Evolutionary conservation across 2,329 filamentous ascomycete genomes (phyloP).

Genomic region (Arthrinium phaeospermum): DNA sequence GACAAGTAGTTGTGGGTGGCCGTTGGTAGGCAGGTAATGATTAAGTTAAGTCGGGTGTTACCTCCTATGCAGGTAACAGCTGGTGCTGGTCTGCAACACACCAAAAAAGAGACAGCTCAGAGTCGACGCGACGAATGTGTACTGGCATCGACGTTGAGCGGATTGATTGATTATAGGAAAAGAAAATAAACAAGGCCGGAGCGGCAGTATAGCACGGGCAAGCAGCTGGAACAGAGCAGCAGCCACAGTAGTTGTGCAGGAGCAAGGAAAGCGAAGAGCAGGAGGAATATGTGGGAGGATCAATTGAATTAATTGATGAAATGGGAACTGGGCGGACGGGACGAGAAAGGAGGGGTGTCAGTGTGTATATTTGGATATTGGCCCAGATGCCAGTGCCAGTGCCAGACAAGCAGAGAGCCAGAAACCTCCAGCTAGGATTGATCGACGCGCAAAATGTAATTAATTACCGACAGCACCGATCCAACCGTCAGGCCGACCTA

Average conservation of each 20-base stretch:
- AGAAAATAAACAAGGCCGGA: neutral
- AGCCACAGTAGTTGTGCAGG: neutral
- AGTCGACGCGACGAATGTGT: neutral
- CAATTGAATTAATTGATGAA: slow-evolving; percentile 9
- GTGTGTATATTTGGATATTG: slow-evolving; percentile 14
- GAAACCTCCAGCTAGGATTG: neutral
- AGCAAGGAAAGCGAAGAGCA: slow-evolving; percentile 9
- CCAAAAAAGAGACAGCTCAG: slow-evolving; percentile 2
- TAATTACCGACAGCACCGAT: slow-evolving; percentile 17
- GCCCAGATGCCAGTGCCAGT: neutral
- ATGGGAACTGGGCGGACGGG: neutral
- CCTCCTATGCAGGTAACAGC: slow-evolving; percentile 2
- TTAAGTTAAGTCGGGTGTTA: slow-evolving; percentile 1
- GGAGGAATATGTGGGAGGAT: neutral
- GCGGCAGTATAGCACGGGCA: neutral
- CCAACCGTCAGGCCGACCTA: slow-evolving; percentile 14
- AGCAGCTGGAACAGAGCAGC: neutral
- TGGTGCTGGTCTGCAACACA: slow-evolving; percentile 7
- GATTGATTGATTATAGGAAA: slow-evolving; percentile 13
- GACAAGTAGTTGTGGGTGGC: neutral
- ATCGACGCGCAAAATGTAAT: slow-evolving; percentile 10
- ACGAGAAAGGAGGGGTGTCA: neutral
- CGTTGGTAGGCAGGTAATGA: slow-evolving; percentile 1
- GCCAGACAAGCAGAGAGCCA: neutral
- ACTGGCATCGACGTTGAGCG: neutral